Conservation (phyloP, 495 filamentous ascomycete species). For the Hyaloscypha hepaticicola region DNA sequence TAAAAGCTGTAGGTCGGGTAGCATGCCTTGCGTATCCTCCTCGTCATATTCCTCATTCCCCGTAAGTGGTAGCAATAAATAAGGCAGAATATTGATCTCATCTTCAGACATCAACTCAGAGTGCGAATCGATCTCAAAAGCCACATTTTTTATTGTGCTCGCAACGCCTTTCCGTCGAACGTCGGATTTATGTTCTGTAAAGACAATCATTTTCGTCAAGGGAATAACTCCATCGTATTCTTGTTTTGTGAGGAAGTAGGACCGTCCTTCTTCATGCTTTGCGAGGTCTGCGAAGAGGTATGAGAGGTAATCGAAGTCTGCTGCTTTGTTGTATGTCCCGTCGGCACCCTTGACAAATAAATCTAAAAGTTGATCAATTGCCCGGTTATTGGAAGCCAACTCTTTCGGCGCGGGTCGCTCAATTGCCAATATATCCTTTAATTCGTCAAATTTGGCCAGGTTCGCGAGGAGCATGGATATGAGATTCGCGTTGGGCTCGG, state of each 20-base stretch:
- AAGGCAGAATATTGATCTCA: slow-evolving; percentile 78
- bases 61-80: slow-evolving; percentile 70
- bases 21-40: slow-evolving; percentile 76
- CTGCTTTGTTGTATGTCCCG: slow-evolving; percentile 77
- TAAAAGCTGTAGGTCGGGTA: slow-evolving; percentile 82
- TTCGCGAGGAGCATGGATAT: slow-evolving; percentile 93
- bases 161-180: slow-evolving; percentile 86
- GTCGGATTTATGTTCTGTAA: slow-evolving; percentile 80
- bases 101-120: slow-evolving; percentile 64
- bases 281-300: slow-evolving; percentile 93
- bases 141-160: slow-evolving; percentile 86
- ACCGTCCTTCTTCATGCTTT: slow-evolving; percentile 69
- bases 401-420: slow-evolving; percentile 59
- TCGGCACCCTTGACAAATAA: slow-evolving; percentile 91
- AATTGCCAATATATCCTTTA: slow-evolving; percentile 64
- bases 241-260: slow-evolving; percentile 72
- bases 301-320: slow-evolving; percentile 86
- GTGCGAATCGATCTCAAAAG: slow-evolving; percentile 70
- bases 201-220: slow-evolving; percentile 83
- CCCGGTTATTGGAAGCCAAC: slow-evolving; percentile 65
- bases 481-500: slow-evolving; percentile 73
- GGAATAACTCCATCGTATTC: slow-evolving; percentile 78
- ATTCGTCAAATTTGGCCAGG: slow-evolving; percentile 71
- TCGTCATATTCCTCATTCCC: slow-evolving; percentile 63
- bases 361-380: slow-evolving; percentile 89